Base-by-base conservation (phyloP, 345 rosid species). In the Brassica juncea region DNA sequence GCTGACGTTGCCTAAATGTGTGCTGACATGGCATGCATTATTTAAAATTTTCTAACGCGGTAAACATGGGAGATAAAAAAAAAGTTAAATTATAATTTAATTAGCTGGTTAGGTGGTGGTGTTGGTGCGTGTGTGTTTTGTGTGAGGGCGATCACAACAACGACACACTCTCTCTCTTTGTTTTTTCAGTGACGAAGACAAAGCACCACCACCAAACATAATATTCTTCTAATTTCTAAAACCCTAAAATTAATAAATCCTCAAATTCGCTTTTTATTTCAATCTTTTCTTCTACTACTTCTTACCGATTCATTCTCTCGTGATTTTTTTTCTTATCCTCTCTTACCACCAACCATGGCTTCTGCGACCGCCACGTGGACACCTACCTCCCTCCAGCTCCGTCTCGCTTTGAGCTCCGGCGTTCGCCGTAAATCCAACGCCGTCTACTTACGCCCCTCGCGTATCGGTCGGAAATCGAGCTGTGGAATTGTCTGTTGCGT, bases 341-440 rank as follows among this genome's bases (percentile, higher is more conserved):
- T 27, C 55, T 79, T 30, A 21, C 42, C 15, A 14, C 2, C 19
- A 54, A 47, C 67, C 39, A 88, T 89, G 91, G 87, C 89, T 68
- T 84, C 88, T 8, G 76, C 86, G 69, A 68, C 86, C 5, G 85
- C 86, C 77, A 74, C 88, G 81, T 87, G 88, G 81, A 74, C 89
- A 5, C 95, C 97, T 70, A 83, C 71, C 86, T 91, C 97, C 28
- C 96, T 86, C 68, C 97, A 94, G 92, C 95, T 94, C 69, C 97
- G 95, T 16, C 81, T 91, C 35, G 95, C 94, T 65, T 7, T 91
- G 39, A 82, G 67, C 78, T 71, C 78, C 76, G 12, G 79, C 78
- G 77, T 47, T 61, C 62, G 73, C 60, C 63, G 77, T 77, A 79
- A 35, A 25, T 76, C 84, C 3, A 81, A 78, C 4, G 21, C 81